Conservation (phyloP, 2,329 filamentous ascomycete genomes). For the Ophiostoma angusticollis region DNA sequence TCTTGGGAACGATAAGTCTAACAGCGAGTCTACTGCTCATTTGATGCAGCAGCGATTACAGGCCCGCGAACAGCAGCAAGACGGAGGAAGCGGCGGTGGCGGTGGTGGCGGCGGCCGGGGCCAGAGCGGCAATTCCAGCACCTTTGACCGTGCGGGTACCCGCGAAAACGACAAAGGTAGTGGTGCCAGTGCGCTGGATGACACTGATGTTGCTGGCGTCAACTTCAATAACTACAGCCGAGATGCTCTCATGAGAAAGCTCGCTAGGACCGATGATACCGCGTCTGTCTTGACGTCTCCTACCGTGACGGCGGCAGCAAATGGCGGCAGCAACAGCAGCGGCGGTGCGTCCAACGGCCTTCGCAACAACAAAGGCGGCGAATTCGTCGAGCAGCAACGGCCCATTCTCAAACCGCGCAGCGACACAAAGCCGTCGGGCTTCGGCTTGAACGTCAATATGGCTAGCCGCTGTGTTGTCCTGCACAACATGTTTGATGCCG, state of each 20-base stretch:
- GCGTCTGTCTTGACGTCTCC: neutral
- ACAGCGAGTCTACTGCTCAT: slow-evolving; percentile 87
- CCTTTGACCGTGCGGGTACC: slow-evolving; percentile 82
- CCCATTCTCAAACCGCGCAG: slow-evolving; percentile 67
- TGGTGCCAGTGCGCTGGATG: slow-evolving; percentile 87
- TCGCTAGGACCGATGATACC: slow-evolving; percentile 81
- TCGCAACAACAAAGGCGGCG: neutral
- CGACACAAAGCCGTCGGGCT: slow-evolving; percentile 46
- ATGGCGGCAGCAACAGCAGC: neutral
- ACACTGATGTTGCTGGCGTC: slow-evolving; percentile 93
- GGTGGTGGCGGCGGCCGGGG: slow-evolving; percentile 75
- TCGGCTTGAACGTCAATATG: slow-evolving; percentile 79
- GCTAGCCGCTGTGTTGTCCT: slow-evolving; percentile 88
- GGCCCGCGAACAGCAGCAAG: slow-evolving; percentile 53
- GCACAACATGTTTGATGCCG: slow-evolving; percentile 88
- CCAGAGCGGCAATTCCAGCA: slow-evolving; percentile 27
- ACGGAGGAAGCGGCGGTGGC: slow-evolving; percentile 37
- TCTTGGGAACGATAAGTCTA: slow-evolving; percentile 99
- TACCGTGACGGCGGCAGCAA: slow-evolving; percentile 21
- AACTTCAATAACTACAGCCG: slow-evolving; percentile 99
- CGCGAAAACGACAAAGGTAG: slow-evolving; percentile 83
- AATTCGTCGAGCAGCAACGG: slow-evolving; percentile 47
- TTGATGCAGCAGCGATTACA: slow-evolving; percentile 87
- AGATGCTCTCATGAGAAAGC: slow-evolving; percentile 96
- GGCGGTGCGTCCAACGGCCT: neutral